These are phyloP conservation scores for Monosporozyma aquatica DNA, from an alignment of 805 yeast species.

Conservation along the genomic window DNA sequence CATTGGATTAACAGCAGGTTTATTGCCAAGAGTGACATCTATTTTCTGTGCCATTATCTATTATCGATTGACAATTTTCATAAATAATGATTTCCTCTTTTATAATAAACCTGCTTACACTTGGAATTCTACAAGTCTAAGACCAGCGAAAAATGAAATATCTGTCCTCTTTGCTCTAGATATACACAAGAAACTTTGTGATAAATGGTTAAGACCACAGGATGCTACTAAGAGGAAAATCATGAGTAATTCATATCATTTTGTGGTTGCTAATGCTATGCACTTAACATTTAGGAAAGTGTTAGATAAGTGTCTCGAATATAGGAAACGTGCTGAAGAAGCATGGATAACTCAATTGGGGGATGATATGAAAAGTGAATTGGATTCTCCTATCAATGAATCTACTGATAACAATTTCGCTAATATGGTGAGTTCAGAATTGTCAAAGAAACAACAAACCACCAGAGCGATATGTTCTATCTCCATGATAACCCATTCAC, in stretches of 20 bases:
- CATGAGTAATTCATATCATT: constrained; percentile 6
- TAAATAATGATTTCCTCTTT: constrained; percentile 3
- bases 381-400: background rate
- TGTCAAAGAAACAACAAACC: background rate
- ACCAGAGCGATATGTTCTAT: background rate
- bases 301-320: constrained; percentile 12
- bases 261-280: constrained; percentile 9
- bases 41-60: constrained; percentile 5
- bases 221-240: constrained; percentile 5
- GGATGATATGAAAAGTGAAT: background rate
- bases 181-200: constrained; percentile 7
- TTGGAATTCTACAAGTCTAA: constrained; percentile 8
- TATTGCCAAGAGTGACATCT: constrained; percentile 8
- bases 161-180: constrained; percentile 4
- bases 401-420: background rate
- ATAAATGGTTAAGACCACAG: constrained; percentile 6
- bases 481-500: background rate
- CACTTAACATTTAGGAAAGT: constrained; percentile 9
- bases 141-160: constrained; percentile 3
- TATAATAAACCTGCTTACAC: background rate
- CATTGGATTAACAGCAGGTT: background rate
- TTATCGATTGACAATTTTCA: constrained; percentile 5
- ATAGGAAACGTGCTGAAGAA: constrained; percentile 12
- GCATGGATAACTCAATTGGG: constrained; percentile 9
- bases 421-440: background rate